Evolutionary conservation across 163 green algal genomes (phyloP).

Genomic region (Scenedesmus sp.): DNA sequence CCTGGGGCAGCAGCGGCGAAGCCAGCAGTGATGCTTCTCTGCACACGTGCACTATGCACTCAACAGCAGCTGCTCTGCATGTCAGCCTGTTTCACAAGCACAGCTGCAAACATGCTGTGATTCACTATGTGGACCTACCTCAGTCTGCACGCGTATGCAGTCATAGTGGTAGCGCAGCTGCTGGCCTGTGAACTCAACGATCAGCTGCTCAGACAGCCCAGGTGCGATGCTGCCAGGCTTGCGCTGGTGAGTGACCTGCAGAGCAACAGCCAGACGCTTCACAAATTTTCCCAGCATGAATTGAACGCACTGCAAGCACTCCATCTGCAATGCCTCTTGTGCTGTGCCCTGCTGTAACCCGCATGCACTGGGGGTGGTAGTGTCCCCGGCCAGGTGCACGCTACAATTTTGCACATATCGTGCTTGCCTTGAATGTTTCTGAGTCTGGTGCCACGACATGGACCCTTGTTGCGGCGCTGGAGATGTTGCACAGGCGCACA

Average conservation of each 20-base stretch:
- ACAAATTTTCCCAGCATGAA: background rate
- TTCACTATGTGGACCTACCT: slow-evolving; percentile 49
- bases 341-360: background rate
- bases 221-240: slow-evolving; percentile 69
- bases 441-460: slow-evolving; percentile 71
- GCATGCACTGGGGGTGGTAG: background rate
- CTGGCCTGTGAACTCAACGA: slow-evolving; percentile 70
- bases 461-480: slow-evolving; percentile 50
- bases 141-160: slow-evolving; percentile 71
- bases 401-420: background rate
- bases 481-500: slow-evolving; percentile 65
- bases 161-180: slow-evolving; percentile 80
- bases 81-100: background rate
- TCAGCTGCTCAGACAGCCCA: slow-evolving; percentile 68
- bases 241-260: slow-evolving; percentile 57
- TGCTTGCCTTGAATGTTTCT: slow-evolving; percentile 66
- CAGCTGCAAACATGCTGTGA: too few relatives aligned
- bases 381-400: background rate
- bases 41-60: background rate
- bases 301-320: background rate
- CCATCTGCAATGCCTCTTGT: background rate
- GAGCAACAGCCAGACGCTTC: background rate
- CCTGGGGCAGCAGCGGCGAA: slow-evolving; percentile 43
- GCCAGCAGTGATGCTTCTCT: background rate
- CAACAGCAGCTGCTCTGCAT: background rate